Evolutionary conservation across 768 basidiomycete species (phyloP).

Genomic region (Tulasnella sp.): DNA sequence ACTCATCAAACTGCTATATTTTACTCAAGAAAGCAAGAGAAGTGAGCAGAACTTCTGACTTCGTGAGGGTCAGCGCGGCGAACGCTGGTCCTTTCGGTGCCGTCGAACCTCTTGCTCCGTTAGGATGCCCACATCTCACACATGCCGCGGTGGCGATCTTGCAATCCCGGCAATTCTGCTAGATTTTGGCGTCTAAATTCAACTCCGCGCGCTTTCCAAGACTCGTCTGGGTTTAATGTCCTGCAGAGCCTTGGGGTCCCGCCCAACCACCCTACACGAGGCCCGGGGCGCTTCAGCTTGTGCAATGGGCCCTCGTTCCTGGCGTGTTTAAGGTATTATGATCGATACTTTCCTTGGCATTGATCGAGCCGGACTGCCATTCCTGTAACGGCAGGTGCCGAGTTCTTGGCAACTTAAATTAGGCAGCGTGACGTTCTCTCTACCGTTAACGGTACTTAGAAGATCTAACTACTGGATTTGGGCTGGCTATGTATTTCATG

Average conservation of each 20-base stretch:
- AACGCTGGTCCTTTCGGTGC: constrained; percentile 84
- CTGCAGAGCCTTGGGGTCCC: not conserved
- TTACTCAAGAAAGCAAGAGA: constrained; percentile 64
- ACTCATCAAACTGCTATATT: constrained; percentile 78
- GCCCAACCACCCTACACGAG: not conserved
- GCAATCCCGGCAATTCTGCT: too few relatives aligned
- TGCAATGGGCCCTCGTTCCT: not conserved
- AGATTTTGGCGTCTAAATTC: too few relatives aligned
- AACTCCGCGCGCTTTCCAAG: too few relatives aligned
- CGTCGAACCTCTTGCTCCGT: constrained; percentile 83
- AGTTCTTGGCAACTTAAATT: not conserved
- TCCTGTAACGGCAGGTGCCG: not conserved
- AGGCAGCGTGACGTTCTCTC: too few relatives aligned
- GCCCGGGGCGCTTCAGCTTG: not conserved
- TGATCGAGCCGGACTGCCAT: not conserved
- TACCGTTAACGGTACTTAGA: not conserved
- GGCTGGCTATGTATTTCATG: not conserved
- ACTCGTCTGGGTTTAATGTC: not conserved
- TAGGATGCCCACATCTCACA: too few relatives aligned
- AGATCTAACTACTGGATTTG: not conserved
- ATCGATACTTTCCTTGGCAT: not conserved
- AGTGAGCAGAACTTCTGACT: constrained; percentile 32
- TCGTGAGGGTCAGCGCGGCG: constrained; percentile 36
- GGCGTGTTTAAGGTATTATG: not conserved
- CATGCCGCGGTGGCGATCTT: too few relatives aligned